Evolutionary conservation across 306 rosid genomes (phyloP).

Genomic region (Trifolium fragiferum): DNA sequence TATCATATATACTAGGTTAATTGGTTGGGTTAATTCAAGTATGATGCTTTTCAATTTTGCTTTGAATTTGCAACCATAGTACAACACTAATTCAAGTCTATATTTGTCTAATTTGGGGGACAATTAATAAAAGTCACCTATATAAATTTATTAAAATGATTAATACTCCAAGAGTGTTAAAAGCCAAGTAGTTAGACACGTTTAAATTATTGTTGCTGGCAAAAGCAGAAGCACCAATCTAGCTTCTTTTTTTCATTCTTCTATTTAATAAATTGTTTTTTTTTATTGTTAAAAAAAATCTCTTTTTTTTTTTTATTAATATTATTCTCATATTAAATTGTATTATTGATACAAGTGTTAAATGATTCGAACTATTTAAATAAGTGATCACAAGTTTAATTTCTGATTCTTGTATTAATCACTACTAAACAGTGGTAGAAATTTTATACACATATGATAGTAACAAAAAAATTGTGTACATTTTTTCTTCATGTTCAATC

Average conservation of each 20-base stretch:
- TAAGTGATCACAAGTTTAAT: too few relatives aligned
- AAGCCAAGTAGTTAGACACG: conserved; percentile 2
- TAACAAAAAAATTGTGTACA: not conserved
- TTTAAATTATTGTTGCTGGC: conserved; percentile 7
- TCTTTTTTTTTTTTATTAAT: not conserved
- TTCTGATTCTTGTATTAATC: too few relatives aligned
- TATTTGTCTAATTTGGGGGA: not conserved
- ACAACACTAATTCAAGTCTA: too few relatives aligned
- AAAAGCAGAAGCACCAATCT: conserved; percentile 8
- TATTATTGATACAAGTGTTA: too few relatives aligned
- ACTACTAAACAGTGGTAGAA: too few relatives aligned
- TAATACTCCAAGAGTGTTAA: not conserved
- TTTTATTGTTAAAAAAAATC: not conserved
- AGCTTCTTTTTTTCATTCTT: not conserved
- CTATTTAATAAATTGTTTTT: too few relatives aligned
- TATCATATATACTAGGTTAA: too few relatives aligned
- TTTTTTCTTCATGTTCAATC: not conserved
- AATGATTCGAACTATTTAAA: too few relatives aligned
- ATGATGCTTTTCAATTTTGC: too few relatives aligned
- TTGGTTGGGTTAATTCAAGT: too few relatives aligned
- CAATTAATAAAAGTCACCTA: not conserved
- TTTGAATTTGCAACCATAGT: too few relatives aligned
- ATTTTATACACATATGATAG: too few relatives aligned
- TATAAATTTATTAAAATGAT: not conserved
- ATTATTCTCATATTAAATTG: not conserved